Evolutionary conservation across 2,329 filamentous ascomycete genomes (phyloP), one percentile per base, ranked within the genome.

Genomic region (Diaporthe sp.): DNA sequence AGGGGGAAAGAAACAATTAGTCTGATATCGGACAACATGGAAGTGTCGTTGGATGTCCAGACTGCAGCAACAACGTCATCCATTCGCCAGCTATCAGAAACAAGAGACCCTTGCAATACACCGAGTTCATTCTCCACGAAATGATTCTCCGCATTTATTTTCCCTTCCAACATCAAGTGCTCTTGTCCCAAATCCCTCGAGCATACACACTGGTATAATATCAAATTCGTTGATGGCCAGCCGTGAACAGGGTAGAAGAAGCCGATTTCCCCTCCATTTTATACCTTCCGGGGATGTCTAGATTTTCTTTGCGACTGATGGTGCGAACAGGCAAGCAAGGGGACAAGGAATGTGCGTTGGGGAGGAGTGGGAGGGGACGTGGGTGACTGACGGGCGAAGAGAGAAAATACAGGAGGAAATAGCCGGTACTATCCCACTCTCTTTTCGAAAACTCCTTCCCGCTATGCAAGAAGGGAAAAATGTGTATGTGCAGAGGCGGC

Each of bases 401-500:
- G 46, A 68, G 31, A 39, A 53, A 51, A 25, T 49, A 39, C 4
- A 55, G 51, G n/a, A 28, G 39, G 34, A 22, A 61, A 55, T 73
- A 51, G 46, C 31, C 37, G 37, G 17, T 13, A 62, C 44, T 55
- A 22, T 39, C 49, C 39, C 28, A 37, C 34, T 31, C 22, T 70
- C 22, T 46, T 17, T 67, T 37, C 31, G 72, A 51, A 68, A 62
- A 68, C 65, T 68, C 67, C 75, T 70, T 69, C 44, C 68, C 75
- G 75, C 75, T 76, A 75, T 76, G 75, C 73, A 74, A 72, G 61
- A 61, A 65, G 34, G 46, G 25, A 34, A 58, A 62, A 49, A n/a
- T 42, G 59, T 58, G 61, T 59, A 68, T 73, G 58, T 65, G 74
- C 72, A 76, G 65, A 57, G 53, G 72, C 58, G 68, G 73, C n/a